Conservation (phyloP, 139 green algal species). For the Pseudopediastrum boryanum region DNA sequence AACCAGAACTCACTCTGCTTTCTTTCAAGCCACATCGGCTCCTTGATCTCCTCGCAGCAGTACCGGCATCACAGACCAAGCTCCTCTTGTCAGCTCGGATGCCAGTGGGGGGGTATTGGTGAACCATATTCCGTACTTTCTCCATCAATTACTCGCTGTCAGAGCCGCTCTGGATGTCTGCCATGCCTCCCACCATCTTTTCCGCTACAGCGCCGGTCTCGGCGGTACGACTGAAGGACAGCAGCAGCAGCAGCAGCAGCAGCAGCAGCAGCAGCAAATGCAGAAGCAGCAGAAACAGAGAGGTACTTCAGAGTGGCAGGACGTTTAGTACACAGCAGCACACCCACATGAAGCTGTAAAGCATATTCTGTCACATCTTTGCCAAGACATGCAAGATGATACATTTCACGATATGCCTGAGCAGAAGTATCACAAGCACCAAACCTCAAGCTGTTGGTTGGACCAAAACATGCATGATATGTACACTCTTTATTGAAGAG, state of each 20-base stretch:
- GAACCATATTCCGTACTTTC: too few relatives aligned
- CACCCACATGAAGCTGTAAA: neutral
- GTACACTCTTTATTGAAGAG: too few relatives aligned
- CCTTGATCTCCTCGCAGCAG: too few relatives aligned
- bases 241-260: too few relatives aligned
- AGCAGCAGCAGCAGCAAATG: neutral
- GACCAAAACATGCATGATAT: neutral
- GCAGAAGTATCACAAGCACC: neutral
- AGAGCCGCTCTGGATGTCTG: too few relatives aligned
- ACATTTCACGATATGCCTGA: neutral
- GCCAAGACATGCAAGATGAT: neutral
- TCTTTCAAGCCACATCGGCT: too few relatives aligned
- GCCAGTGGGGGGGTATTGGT: too few relatives aligned
- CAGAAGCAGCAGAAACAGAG: neutral
- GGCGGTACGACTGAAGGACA: conserved; percentile 67
- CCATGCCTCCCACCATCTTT: conserved; percentile 79
- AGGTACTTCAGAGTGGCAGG: neutral
- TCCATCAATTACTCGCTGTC: too few relatives aligned
- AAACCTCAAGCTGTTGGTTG: neutral
- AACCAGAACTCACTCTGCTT: too few relatives aligned
- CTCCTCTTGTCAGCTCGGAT: too few relatives aligned
- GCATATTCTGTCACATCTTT: too few relatives aligned
- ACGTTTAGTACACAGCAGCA: neutral
- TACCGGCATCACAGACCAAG: too few relatives aligned
- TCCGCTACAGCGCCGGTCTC: conserved; percentile 80